A percentile compares a stretch with the other conserved stretches of the same genome.
phyloP scores from a whole-genome alignment of 257 asterid species.

The Avicennia marina region DNA sequence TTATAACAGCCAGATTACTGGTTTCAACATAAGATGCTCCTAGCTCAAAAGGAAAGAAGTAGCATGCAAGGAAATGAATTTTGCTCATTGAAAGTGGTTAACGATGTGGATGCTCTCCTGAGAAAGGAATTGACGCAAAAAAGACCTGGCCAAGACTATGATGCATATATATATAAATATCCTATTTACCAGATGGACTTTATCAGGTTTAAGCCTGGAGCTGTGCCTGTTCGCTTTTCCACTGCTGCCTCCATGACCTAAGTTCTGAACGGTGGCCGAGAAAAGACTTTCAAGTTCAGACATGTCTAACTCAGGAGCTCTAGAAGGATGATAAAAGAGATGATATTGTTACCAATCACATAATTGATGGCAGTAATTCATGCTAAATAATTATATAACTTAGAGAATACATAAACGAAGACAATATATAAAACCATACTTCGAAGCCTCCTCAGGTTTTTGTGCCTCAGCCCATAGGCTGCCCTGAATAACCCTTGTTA shows the following conservation, averaged over 20 bases:
- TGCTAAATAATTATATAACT: constrained; percentile 1
- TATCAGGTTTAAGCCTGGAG: constrained; percentile 53
- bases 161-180: not conserved
- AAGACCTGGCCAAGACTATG: not conserved
- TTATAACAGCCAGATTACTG: too few relatives aligned
- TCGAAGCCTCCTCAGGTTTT: constrained; percentile 68
- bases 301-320: constrained; percentile 83
- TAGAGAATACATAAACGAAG: not conserved
- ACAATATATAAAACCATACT: constrained; percentile 36
- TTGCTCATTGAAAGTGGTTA: not conserved
- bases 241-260: constrained; percentile 33
- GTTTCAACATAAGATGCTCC: too few relatives aligned
- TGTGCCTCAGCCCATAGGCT: constrained; percentile 89
- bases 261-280: constrained; percentile 48
- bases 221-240: constrained; percentile 37
- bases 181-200: constrained; percentile 68
- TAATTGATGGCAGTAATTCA: constrained; percentile 5
- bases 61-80: constrained; percentile 6
- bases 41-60: not conserved
- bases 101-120: not conserved
- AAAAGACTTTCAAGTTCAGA: constrained; percentile 85
- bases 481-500: constrained; percentile 72
- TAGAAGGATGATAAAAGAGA: constrained; percentile 27
- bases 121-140: not conserved
- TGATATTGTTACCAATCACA: constrained; percentile 12